Evolutionary conservation across 805 yeast genomes (phyloP).

Genomic region (Brettanomyces bruxellensis): DNA sequence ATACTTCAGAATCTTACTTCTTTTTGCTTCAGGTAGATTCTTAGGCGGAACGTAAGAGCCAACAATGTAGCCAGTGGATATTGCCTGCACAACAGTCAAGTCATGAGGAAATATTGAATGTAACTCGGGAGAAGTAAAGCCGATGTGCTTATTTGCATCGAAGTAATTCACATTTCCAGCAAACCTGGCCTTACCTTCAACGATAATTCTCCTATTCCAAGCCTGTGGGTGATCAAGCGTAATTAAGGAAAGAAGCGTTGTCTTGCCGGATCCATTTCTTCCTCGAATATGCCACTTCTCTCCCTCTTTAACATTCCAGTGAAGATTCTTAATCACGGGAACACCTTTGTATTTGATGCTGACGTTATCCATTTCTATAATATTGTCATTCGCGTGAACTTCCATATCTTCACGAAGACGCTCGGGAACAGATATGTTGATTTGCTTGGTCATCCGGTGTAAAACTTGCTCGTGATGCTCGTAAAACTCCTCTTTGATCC

Average conservation of each 20-base stretch:
- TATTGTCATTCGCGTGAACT: background rate
- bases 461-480: conserved; percentile 14
- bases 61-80: conserved; percentile 67
- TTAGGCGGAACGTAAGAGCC: conserved; percentile 54
- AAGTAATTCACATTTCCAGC: conserved; percentile 74
- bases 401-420: background rate
- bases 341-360: conserved; percentile 58
- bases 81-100: conserved; percentile 44
- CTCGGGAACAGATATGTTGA: conserved; percentile 2
- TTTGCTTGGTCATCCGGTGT: conserved; percentile 5
- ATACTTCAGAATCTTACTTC: conserved; percentile 33
- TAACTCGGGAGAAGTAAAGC: conserved; percentile 85
- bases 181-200: conserved; percentile 59
- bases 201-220: conserved; percentile 63
- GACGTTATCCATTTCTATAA: conserved; percentile 51
- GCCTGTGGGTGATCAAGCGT: conserved; percentile 97
- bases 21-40: conserved; percentile 28
- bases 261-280: conserved; percentile 87
- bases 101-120: conserved; percentile 73
- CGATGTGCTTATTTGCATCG: conserved; percentile 69
- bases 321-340: conserved; percentile 48
- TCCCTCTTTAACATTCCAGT: conserved; percentile 61
- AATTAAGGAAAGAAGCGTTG: conserved; percentile 73
- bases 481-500: conserved; percentile 15
- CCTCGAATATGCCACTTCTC: conserved; percentile 88